Conservation (phyloP, 2,329 filamentous ascomycete genomes). For the Aspergillus luchuensis region DNA sequence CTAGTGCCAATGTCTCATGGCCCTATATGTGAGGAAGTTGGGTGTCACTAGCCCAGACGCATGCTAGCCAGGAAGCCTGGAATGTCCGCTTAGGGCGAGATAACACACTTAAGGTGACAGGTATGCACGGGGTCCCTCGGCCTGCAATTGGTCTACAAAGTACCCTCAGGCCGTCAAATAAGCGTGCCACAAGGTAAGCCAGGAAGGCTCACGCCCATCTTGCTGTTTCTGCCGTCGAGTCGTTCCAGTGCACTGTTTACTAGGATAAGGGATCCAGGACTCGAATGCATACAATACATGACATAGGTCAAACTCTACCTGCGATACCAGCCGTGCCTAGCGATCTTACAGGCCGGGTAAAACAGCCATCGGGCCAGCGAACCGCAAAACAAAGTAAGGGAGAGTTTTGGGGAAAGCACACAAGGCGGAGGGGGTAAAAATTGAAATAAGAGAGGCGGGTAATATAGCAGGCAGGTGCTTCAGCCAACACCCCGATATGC, state of each 20-base stretch:
- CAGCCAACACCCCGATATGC: background rate
- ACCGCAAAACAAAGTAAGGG: background rate
- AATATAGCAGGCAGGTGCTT: background rate
- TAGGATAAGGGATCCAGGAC: background rate
- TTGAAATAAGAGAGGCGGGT: background rate
- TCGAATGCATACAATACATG: constrained; percentile 3
- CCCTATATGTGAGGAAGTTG: background rate
- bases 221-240: background rate
- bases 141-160: background rate
- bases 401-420: background rate
- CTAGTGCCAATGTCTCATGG: background rate
- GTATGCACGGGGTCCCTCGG: background rate
- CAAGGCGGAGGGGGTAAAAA: background rate
- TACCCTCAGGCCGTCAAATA: background rate
- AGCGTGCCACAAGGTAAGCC: background rate
- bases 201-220: background rate
- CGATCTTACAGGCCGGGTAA: constrained; percentile 4
- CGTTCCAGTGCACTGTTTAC: background rate
- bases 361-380: constrained; percentile 1
- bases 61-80: background rate
- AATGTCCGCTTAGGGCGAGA: background rate
- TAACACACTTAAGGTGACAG: background rate
- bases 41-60: background rate
- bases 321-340: background rate
- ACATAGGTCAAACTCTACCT: background rate